Percentiles rank a stretch among this genome's conserved stretches.
These are phyloP conservation scores for Pichia sp. DNA, from an alignment of 1,139 yeast genomes.

Conservation along the genomic window DNA sequence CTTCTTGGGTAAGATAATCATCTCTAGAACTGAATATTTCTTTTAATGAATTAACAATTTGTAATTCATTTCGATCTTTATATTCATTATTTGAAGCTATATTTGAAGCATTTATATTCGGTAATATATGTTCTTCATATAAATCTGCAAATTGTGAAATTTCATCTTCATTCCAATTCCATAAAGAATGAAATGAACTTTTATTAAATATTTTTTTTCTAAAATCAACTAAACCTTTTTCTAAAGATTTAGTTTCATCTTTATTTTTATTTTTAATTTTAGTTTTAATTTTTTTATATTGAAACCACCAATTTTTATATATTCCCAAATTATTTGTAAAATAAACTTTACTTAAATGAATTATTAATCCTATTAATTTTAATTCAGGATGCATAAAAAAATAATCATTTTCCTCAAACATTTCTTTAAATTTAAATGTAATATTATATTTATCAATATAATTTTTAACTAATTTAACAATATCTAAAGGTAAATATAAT, in stretches of 20 bases:
- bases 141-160: constrained; percentile 38
- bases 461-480: constrained; percentile 18
- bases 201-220: constrained; percentile 21
- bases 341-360: constrained; percentile 27
- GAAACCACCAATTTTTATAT: constrained; percentile 17
- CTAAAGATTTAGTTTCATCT: too few species aligned
- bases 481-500: constrained; percentile 26
- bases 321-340: constrained; percentile 22
- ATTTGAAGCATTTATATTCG: constrained; percentile 18
- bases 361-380: constrained; percentile 19
- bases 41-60: constrained; percentile 10
- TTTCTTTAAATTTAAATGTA: constrained; percentile 7
- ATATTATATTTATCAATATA: constrained; percentile 13
- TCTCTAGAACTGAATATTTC: too few species aligned
- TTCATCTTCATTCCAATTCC: constrained; percentile 37
- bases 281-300: constrained; percentile 6
- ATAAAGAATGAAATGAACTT: constrained; percentile 27
- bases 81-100: constrained; percentile 11
- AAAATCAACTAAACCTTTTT: constrained; percentile 25
- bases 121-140: constrained; percentile 33
- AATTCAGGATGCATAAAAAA: constrained; percentile 26
- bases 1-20: too few species aligned
- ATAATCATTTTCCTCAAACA: constrained; percentile 1
- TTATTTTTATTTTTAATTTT: too few species aligned
- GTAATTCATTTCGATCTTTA: constrained; percentile 2